Percentiles rank a stretch among this genome's conserved stretches.
These are phyloP conservation scores for Jamesozyma jinghongensis DNA, from an alignment of 805 yeast genomes.

Conservation along the genomic window DNA sequence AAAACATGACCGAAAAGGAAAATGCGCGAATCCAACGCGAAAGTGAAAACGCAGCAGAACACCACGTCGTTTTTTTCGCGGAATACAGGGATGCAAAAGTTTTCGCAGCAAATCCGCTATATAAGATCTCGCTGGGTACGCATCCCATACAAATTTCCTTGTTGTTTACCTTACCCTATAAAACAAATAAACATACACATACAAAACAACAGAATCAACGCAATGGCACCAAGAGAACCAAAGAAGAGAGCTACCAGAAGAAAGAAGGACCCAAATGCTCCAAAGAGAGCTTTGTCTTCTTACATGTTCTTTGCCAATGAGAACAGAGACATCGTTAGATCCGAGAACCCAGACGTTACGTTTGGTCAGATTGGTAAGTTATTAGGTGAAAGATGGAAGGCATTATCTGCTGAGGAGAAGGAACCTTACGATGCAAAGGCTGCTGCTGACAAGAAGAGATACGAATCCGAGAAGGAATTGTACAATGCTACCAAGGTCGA, in stretches of 20 bases:
- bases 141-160: too few species aligned
- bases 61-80: too few species aligned
- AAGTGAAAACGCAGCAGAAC: too few species aligned
- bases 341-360: conserved; percentile 91
- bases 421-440: conserved; percentile 87
- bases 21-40: too few species aligned
- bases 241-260: conserved; percentile 34
- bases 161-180: background rate
- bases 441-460: conserved; percentile 91
- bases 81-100: too few species aligned
- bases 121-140: too few species aligned
- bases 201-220: background rate
- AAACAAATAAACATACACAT: background rate
- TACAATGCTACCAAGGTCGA: conserved; percentile 36
- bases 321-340: conserved; percentile 87
- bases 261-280: conserved; percentile 44
- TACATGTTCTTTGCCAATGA: conserved; percentile 98
- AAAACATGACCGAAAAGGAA: too few species aligned
- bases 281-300: conserved; percentile 64
- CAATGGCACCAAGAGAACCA: conserved; percentile 28
- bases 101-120: too few species aligned
- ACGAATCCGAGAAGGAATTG: conserved; percentile 88
- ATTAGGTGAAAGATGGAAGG: conserved; percentile 95
- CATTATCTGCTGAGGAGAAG: conserved; percentile 70
- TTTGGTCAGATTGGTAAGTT: conserved; percentile 92